Evolutionary conservation across 1,284 basidiomycete species (phyloP).

Genomic region (Ganoderma sp.): DNA sequence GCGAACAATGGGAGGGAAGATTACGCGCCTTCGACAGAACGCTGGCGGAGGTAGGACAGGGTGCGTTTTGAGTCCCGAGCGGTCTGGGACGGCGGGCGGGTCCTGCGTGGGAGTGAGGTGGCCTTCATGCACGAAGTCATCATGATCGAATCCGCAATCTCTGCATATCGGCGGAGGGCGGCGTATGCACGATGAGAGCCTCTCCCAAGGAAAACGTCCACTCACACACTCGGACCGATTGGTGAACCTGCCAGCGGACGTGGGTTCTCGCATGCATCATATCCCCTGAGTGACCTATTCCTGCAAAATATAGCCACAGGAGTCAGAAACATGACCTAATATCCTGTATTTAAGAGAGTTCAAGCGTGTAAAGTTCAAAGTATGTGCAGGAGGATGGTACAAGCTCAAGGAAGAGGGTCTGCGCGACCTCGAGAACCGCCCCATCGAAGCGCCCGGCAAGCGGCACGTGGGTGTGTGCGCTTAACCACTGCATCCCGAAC

Average conservation of each 20-base stretch:
- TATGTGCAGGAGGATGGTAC: neutral
- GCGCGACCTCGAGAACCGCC: neutral
- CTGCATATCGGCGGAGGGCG: neutral
- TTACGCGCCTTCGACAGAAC: neutral
- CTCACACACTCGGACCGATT: neutral
- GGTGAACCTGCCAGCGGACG: neutral
- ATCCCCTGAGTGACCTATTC: neutral
- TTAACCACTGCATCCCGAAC: neutral
- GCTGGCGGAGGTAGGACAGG: neutral
- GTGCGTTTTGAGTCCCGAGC: neutral
- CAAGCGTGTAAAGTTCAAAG: neutral
- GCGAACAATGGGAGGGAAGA: neutral
- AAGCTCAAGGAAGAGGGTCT: neutral
- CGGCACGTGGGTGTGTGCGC: neutral
- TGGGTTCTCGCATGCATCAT: neutral
- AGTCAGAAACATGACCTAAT: neutral
- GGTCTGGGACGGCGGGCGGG: neutral
- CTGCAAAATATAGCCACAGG: neutral
- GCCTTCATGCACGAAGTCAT: neutral
- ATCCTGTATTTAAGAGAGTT: neutral
- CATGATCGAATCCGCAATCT: neutral
- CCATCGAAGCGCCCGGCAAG: neutral
- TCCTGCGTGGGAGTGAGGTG: neutral
- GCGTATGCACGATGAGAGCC: neutral
- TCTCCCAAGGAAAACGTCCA: neutral